Evolutionary conservation across 257 asterid genomes (phyloP), one percentile per base, ranked within the genome.

Genomic region (Knoxia roxburghii): DNA sequence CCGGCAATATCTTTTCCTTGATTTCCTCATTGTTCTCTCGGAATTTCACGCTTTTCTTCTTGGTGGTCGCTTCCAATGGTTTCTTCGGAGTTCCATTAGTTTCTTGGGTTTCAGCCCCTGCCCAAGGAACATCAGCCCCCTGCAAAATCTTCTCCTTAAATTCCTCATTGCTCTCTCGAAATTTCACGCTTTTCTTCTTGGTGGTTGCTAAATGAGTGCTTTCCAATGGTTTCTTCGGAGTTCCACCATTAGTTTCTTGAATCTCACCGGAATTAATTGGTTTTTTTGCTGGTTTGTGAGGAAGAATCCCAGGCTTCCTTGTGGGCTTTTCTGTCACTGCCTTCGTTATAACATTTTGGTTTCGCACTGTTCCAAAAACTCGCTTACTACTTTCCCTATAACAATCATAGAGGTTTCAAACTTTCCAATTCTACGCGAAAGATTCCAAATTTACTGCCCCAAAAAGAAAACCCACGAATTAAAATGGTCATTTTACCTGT

Each of bases 321-420:
- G 58, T 72, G 11, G 87, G 80, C 72, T 79, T 85, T 61, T 70
- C 79, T 0, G 75, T 9, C 1, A 46, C 76, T 33, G 83, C 4
- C 50, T 82, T 85, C 17, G 73, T 37, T 9, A 72, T 80, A 2
- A 76, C 67, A 72, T 87, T 87, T 0, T 87, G 83, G 73, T 77
- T 87, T 32, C 74, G 67, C 18, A 76, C 83, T 1, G 87, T 82
- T 21, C 95, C 97, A 43, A 87, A 89, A 54, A 72, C 86, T 54
- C 84, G 77, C 69, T n/a, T n/a, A n/a, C n/a, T n/a, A n/a, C 56
- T 84, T 50, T 72, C 81, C 79, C 95, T 87, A 78, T 7, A 46
- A 67, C 72, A 56, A 37, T 37, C n/a, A 13, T n/a, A 64, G 5
- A 48, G 6, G 63, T n/a, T 26, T 10, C 2, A 11, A 20, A 32